Conservation (phyloP, 148 eudicot species). For the Agrostemma githago region DNA sequence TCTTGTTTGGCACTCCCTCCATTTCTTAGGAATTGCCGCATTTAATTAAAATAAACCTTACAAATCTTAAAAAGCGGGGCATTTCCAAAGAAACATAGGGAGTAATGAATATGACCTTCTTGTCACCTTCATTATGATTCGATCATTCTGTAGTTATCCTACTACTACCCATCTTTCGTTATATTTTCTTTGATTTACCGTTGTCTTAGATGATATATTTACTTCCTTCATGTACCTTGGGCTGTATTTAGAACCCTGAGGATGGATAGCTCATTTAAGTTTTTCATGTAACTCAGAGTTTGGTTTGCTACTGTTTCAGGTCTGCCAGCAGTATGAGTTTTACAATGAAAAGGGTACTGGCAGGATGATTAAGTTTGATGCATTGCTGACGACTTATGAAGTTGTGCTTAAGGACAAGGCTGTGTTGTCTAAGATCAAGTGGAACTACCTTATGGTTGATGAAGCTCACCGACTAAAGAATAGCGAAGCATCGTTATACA, state of each 20-base stretch:
- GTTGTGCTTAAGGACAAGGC: conserved; percentile 86
- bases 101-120: too few relatives aligned
- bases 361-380: conserved; percentile 65
- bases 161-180: too few relatives aligned
- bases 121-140: background rate
- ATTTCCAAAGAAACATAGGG: too few relatives aligned
- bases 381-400: conserved; percentile 94
- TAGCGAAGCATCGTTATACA: conserved; percentile 91
- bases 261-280: background rate
- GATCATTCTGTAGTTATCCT: background rate
- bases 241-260: background rate
- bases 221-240: background rate
- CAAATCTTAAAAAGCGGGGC: too few relatives aligned
- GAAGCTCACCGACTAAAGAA: conserved; percentile 98
- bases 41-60: too few relatives aligned
- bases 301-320: conserved; percentile 42
- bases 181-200: too few relatives aligned
- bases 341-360: conserved; percentile 65
- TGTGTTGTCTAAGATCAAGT: conserved; percentile 85
- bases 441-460: conserved; percentile 99
- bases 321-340: conserved; percentile 96
- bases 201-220: background rate
- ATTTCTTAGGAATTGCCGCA: too few relatives aligned
- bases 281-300: background rate
- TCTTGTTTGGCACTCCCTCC: background rate